Conservation (phyloP, 1,284 basidiomycete genomes). For the Ustanciosporium gigantosporum region DNA sequence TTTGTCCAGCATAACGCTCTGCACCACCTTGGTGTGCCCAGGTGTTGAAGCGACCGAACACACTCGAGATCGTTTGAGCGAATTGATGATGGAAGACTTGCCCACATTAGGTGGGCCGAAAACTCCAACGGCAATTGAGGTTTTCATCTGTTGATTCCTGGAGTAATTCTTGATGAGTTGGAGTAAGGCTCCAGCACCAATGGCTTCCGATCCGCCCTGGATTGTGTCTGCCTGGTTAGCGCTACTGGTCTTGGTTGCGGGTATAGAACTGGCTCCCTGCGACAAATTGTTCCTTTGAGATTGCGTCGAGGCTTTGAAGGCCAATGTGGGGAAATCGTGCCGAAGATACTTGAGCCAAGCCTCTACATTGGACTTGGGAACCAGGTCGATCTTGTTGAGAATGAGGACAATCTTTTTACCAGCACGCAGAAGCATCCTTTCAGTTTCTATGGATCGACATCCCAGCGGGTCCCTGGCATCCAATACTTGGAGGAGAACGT, state of each 20-base stretch:
- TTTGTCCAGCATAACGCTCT: constrained; percentile 88
- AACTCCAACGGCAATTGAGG: constrained; percentile 76
- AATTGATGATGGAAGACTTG: constrained; percentile 93
- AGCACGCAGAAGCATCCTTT: constrained; percentile 40
- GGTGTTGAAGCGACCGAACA: constrained; percentile 93
- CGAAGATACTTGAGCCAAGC: constrained; percentile 87
- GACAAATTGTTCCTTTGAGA: constrained; percentile 72
- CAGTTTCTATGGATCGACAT: constrained; percentile 65
- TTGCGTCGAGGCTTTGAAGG: constrained; percentile 86
- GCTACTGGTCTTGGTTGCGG: neutral
- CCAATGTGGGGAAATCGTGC: constrained; percentile 87
- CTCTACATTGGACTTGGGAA: constrained; percentile 85
- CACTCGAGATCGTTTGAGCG: constrained; percentile 71
- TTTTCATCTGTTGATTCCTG: constrained; percentile 59
- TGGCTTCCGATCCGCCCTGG: constrained; percentile 60
- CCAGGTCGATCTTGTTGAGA: constrained; percentile 66
- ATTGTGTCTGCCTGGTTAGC: constrained; percentile 8
- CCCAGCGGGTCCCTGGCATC: constrained; percentile 59
- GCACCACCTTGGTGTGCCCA: constrained; percentile 92
- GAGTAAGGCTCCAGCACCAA: constrained; percentile 69
- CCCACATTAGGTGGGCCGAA: constrained; percentile 98
- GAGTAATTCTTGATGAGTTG: constrained; percentile 88
- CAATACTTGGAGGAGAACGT: constrained; percentile 70
- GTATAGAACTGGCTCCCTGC: constrained; percentile 30
- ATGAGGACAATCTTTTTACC: constrained; percentile 54